Conservation (phyloP, 345 rosid genomes). For the Hibiscus tridactylites region DNA sequence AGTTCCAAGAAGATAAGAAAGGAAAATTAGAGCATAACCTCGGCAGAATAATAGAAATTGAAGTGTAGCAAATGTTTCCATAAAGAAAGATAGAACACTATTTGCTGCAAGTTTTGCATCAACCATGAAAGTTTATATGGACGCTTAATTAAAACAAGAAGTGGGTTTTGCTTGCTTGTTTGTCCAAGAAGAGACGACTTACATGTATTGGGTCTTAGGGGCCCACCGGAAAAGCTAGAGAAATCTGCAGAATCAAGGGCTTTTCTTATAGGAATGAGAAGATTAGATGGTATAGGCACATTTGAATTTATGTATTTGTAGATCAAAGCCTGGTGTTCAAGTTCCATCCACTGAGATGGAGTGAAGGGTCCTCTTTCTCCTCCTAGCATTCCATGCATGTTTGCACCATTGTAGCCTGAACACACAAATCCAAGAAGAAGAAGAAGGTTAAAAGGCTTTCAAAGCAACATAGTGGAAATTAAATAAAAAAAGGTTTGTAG, state of each 20-base stretch:
- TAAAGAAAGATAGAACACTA: neutral
- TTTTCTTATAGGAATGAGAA: conserved; percentile 71
- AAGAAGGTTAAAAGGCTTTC: neutral
- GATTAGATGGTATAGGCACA: conserved; percentile 66
- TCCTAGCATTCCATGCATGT: conserved; percentile 30
- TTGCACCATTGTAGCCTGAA: conserved; percentile 31
- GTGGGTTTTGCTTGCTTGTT: neutral
- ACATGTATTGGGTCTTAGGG: conserved; percentile 52
- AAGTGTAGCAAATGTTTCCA: too few relatives aligned
- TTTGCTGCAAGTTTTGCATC: neutral
- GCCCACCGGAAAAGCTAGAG: conserved; percentile 30
- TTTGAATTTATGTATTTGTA: conserved; percentile 70
- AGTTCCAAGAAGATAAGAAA: neutral
- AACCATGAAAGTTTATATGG: neutral
- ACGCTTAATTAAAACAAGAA: neutral
- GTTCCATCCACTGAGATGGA: conserved; percentile 80
- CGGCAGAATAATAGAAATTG: too few relatives aligned
- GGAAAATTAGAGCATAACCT: neutral
- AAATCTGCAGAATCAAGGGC: conserved; percentile 49
- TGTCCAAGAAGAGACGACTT: conserved; percentile 17
- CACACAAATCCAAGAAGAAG: neutral
- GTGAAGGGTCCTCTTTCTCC: conserved; percentile 53
- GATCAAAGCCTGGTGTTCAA: conserved; percentile 92
- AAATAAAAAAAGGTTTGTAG: neutral
- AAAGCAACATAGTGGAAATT: neutral